Conservation (phyloP, 2,329 filamentous ascomycete genomes). For the Clonostachys rhizophaga region DNA sequence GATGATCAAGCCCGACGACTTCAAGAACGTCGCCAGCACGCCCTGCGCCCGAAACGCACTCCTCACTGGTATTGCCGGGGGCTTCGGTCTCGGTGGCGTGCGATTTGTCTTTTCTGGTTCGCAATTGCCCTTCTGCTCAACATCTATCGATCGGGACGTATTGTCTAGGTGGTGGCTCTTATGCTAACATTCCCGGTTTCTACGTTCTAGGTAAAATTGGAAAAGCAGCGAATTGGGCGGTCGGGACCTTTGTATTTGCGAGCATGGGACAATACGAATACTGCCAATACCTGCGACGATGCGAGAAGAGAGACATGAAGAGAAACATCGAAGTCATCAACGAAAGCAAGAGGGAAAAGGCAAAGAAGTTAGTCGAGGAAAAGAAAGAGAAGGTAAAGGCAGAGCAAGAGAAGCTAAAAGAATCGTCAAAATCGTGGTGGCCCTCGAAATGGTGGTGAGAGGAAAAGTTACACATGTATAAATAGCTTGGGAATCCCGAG, state of each 20-base stretch:
- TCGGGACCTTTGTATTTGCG: slow-evolving; percentile 66
- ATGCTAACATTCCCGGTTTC: neutral
- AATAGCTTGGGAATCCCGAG: neutral
- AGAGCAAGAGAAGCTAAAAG: slow-evolving; percentile 23
- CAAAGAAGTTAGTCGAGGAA: slow-evolving; percentile 38
- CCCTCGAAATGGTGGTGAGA: too few relatives aligned
- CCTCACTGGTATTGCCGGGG: slow-evolving; percentile 76
- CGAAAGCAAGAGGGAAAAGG: slow-evolving; percentile 45
- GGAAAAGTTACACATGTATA: too few relatives aligned
- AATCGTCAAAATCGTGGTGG: slow-evolving; percentile 2
- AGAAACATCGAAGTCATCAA: slow-evolving; percentile 66
- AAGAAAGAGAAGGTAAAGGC: slow-evolving; percentile 20
- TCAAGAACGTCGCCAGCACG: slow-evolving; percentile 67
- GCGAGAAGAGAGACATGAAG: slow-evolving; percentile 80
- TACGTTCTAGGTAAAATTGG: slow-evolving; percentile 18
- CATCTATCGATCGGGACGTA: neutral
- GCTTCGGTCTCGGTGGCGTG: slow-evolving; percentile 70
- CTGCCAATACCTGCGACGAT: slow-evolving; percentile 69
- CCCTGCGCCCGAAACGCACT: slow-evolving; percentile 83
- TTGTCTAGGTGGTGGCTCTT: neutral
- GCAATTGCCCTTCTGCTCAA: neutral
- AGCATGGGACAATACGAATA: slow-evolving; percentile 77
- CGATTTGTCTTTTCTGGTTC: slow-evolving; percentile 36
- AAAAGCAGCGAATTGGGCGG: slow-evolving; percentile 77
- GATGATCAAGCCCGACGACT: slow-evolving; percentile 64